Base-by-base conservation (phyloP, 305 asterid species). In the Solanum hybrid region DNA sequence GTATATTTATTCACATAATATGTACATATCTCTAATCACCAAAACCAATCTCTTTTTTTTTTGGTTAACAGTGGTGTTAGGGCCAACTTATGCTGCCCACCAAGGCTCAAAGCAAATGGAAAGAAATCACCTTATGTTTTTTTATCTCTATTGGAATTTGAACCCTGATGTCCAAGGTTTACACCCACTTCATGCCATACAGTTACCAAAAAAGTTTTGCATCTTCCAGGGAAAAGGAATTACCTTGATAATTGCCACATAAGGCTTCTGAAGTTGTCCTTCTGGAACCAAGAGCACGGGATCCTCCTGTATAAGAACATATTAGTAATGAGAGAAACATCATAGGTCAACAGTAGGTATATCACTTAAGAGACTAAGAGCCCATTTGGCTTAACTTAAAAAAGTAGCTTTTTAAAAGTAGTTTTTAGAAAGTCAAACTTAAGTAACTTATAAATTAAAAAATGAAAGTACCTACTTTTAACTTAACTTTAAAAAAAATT, bases 241-340 rank as follows among this genome's bases (percentile, higher is more conserved):
- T 93, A 96, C 99, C 98, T 97, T 96, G 80, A 97, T 96, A 89
- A 97, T 96, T 90, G 98, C 99, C 88, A 96, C 96, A 36, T 97
- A 95, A 29, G 98, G 98, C 92, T 96, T 96, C 95, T 95, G 96
- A 22, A 79, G 88, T 88, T 36, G 28, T 79, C 89, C 89, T 92
- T 96, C 98, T 1, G 98, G 98, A 90, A 93, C 97, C 90, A 96
- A 89, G 89, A 96, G 97, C 90, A 97, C 96, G 22, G 98, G 93
- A 92, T 97, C 99, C 95, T 97, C 99, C 99, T 97, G 85, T 69
- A 87, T 42, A 37, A 90, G 35, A 92, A 64, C 39, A 90, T 61
- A 89, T 39, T 80, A n/a, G 71, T 73, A 90, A 29, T 42, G 84
- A 86, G 89, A 29, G 34, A 51, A 76, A 36, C 64, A 39, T 80